Conservation (phyloP, 257 asterid species). For the Jacaranda copaia region DNA sequence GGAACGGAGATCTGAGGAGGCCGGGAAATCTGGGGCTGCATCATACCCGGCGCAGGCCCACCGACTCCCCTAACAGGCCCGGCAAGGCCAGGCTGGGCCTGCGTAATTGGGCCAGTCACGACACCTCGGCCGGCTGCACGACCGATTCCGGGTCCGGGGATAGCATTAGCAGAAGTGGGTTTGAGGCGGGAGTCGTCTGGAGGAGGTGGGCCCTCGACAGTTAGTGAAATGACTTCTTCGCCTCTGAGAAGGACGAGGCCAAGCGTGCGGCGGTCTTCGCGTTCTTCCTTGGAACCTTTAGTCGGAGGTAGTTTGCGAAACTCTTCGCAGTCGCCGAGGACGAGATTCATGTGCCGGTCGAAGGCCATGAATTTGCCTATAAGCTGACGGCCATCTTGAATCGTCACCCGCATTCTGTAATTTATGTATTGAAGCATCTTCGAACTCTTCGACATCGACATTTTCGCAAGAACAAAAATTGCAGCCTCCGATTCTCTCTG, state of each 20-base stretch:
- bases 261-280: conserved; percentile 92
- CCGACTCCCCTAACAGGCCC: conserved; percentile 96
- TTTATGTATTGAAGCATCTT: conserved; percentile 95
- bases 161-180: conserved; percentile 59
- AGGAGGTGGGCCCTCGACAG: conserved; percentile 77
- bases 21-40: conserved; percentile 95
- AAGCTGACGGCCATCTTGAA: conserved; percentile 90
- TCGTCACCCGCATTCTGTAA: conserved; percentile 69
- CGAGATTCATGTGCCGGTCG: conserved; percentile 96
- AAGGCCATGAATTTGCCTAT: conserved; percentile 96
- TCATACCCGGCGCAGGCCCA: conserved; percentile 95
- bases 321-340: conserved; percentile 95
- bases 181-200: conserved; percentile 67
- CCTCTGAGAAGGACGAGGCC: conserved; percentile 81
- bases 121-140: conserved; percentile 96
- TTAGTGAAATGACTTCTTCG: conserved; percentile 33
- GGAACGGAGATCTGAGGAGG: conserved; percentile 80
- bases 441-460: conserved; percentile 91
- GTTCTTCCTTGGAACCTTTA: conserved; percentile 82
- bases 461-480: neutral
- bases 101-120: conserved; percentile 65
- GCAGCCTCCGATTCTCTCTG: neutral
- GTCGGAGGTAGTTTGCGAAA: conserved; percentile 84
- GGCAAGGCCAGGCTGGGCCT: conserved; percentile 88
- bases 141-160: conserved; percentile 82